A percentile compares a stretch with the other conserved stretches of the same genome.
Conservation (phyloP, 2,329 filamentous ascomycete species). For the Colletotrichum eremochloae region DNA sequence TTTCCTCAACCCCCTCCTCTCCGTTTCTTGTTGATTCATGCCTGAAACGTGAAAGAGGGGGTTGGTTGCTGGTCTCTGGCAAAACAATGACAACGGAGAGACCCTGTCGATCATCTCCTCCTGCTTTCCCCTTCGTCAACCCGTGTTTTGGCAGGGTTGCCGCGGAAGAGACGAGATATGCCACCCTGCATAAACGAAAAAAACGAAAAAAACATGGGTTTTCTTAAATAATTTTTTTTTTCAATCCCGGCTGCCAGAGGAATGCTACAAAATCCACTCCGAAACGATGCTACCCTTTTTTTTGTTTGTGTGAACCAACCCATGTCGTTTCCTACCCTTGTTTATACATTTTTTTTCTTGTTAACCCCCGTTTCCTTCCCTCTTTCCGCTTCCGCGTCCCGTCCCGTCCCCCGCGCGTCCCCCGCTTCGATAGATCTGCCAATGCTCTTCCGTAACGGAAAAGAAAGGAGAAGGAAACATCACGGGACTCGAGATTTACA, state of each 20-base stretch:
- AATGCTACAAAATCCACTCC: conserved; percentile 9
- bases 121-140: neutral
- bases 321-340: neutral
- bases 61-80: neutral
- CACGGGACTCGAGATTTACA: neutral
- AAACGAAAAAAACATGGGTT: no score
- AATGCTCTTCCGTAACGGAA: neutral
- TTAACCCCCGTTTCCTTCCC: neutral
- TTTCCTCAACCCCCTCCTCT: no score
- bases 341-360: neutral
- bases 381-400: neutral
- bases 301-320: neutral
- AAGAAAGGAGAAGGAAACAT: neutral
- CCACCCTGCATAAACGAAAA: neutral
- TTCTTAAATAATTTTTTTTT: neutral
- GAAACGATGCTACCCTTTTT: neutral
- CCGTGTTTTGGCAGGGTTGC: neutral
- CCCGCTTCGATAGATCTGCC: neutral
- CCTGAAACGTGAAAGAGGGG: neutral
- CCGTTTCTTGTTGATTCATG: neutral
- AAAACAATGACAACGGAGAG: neutral
- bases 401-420: neutral
- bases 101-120: neutral
- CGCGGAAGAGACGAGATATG: neutral
- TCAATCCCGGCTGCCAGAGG: neutral